Base-by-base conservation (phyloP, 2,329 filamentous ascomycete species). In the Talaromyces amestolkiae region DNA sequence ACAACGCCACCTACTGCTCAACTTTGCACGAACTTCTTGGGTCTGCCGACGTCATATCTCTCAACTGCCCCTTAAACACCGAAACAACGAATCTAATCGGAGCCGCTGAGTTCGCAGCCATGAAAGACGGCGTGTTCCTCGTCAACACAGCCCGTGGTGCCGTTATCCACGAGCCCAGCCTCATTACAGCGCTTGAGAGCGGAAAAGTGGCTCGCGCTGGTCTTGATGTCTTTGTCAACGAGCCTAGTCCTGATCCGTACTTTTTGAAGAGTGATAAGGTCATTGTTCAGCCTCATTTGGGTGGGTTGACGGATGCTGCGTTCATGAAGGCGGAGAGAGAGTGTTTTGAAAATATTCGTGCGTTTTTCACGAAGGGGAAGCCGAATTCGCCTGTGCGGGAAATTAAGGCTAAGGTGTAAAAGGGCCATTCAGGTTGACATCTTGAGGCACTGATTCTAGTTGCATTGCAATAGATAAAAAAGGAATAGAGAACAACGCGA, bases 121-220 rank as follows among this genome's bases (percentile, higher is more conserved):
- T 92, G 89, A 93, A 92, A 75, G 79, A 79, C n/a, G 89, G 89
- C 54, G 83, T 90, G 22, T 83, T 92, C n/a, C 84, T 93, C 41
- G 81, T 92, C 72, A 93, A 93, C 78, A 92, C 90, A 0, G 89
- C 90, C 7, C 86, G 90, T 11, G 90, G 90, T 43, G 89, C 89
- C n/a, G 85, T 93, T 61, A 88, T 93, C 71, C 87, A 93, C 72
- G 90, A 93, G 77, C 85, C 81, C 8, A 90, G 89, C 1, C 83
- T 93, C 3, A 90, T 91, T 4, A 78, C 84, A 47, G 90, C 89
- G 0, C 81, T 93, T 1, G 82, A 87, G 15, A 80, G 78, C 5
- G 89, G 63, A 5, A 65, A 65, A 56, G 58, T 65, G 17, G 37
- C 63, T 27, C 63, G 63, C 45, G 63, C 63, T 8, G 63, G 63